These are phyloP conservation scores for Adansonia gregorii DNA, from an alignment of 441 rosid genomes.

Conservation along the genomic window DNA sequence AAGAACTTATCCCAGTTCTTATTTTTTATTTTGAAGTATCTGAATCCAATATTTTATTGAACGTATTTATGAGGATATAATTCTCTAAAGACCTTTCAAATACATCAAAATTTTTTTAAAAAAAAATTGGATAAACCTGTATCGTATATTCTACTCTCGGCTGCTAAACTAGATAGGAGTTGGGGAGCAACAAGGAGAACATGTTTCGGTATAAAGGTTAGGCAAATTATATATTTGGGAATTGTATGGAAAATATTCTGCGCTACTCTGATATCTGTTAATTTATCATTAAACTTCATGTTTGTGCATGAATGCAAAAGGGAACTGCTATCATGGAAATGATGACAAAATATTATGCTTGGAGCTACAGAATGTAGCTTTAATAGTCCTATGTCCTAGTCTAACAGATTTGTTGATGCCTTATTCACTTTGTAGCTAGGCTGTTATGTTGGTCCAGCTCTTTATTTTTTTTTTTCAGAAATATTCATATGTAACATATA, in stretches of 20 bases:
- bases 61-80: too few relatives aligned
- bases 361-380: slow-evolving; percentile 7
- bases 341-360: slow-evolving; percentile 17
- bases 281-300: not conserved
- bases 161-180: slow-evolving; percentile 18
- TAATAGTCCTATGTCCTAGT: not conserved
- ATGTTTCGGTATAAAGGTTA: not conserved
- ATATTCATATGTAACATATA: too few relatives aligned
- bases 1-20: slow-evolving; percentile 9
- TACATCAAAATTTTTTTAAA: slow-evolving; percentile 19
- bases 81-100: too few relatives aligned
- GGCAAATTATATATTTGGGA: not conserved
- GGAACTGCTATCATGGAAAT: not conserved
- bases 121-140: too few relatives aligned
- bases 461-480: too few relatives aligned
- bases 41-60: too few relatives aligned
- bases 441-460: too few relatives aligned
- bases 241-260: slow-evolving; percentile 18
- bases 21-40: too few relatives aligned
- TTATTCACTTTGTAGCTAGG: not conserved
- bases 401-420: slow-evolving; percentile 7
- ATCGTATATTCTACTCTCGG: too few relatives aligned
- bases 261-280: slow-evolving; percentile 9
- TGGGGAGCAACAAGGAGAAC: slow-evolving; percentile 27
- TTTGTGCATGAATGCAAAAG: not conserved